Conservation (phyloP, 2,329 filamentous ascomycete species). For the Pseudogymnoascus sp. region DNA sequence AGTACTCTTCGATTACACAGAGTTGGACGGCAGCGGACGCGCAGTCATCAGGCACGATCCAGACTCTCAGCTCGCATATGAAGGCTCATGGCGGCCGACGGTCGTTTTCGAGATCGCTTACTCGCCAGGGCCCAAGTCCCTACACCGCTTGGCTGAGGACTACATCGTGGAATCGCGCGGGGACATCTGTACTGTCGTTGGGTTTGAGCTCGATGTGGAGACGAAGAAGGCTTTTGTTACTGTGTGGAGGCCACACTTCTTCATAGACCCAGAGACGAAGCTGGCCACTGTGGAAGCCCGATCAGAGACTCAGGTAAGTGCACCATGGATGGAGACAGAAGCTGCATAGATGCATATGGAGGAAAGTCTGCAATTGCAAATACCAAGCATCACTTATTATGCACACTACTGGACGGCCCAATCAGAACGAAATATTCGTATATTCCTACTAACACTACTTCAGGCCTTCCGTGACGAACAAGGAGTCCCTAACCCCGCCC, state of each 20-base stretch:
- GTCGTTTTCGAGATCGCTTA: not conserved
- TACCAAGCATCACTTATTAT: no score
- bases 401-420: no score
- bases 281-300: no score
- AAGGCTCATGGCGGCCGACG: not conserved
- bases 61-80: not conserved
- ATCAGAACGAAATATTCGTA: no score
- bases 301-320: not conserved
- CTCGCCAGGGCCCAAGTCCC: not conserved
- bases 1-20: no score
- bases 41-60: no score
- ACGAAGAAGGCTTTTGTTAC: not conserved
- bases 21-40: no score
- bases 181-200: not conserved
- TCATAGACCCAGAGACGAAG: not conserved
- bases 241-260: not conserved
- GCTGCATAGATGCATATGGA: not conserved
- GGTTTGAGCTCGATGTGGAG: not conserved
- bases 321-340: not conserved
- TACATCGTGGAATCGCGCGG: not conserved
- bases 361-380: not conserved
- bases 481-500: not conserved
- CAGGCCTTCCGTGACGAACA: not conserved
- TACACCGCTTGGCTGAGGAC: not conserved
- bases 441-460: constrained; percentile 16